Percentiles rank a stretch among this genome's conserved stretches.
Evolutionary conservation across 2,329 filamentous ascomycete species (phyloP).

Genomic region (Xylaria sp.): DNA sequence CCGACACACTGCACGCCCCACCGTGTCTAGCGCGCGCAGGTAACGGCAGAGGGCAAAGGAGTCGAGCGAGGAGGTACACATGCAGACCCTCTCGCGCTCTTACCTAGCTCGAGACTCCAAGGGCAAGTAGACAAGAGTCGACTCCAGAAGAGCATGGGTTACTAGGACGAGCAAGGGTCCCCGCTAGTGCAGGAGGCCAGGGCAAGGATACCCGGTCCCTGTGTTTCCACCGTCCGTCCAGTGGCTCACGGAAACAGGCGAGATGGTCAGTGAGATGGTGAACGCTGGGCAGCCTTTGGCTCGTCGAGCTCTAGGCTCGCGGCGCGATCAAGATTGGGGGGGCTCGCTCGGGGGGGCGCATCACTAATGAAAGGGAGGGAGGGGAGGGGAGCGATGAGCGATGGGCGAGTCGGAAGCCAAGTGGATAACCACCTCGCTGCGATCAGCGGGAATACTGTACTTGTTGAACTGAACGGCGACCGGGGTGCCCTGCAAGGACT

Average conservation of each 20-base stretch:
- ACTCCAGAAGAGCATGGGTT: conserved; percentile 32
- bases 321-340: conserved; percentile 46
- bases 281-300: conserved; percentile 16
- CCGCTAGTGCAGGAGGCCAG: conserved; percentile 38
- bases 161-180: conserved; percentile 36
- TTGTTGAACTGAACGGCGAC: conserved; percentile 45
- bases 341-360: conserved; percentile 33
- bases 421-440: conserved; percentile 40
- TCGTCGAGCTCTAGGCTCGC: conserved; percentile 25
- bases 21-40: conserved; percentile 34
- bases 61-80: conserved; percentile 36
- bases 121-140: conserved; percentile 19
- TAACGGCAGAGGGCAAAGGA: conserved; percentile 32
- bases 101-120: conserved; percentile 16
- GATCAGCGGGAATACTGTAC: conserved; percentile 47
- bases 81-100: conserved; percentile 41
- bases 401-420: conserved; percentile 37
- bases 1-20: conserved; percentile 37
- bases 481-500: conserved; percentile 44
- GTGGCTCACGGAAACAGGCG: conserved; percentile 33
- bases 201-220: conserved; percentile 33
- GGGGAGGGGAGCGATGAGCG: too few relatives aligned
- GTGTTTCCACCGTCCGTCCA: conserved; percentile 22
- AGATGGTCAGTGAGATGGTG: conserved; percentile 33
- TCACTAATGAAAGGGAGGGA: conserved; percentile 36